Evolutionary conservation across 257 asterid genomes (phyloP).

Genomic region (Lithospermum erythrorhizon): DNA sequence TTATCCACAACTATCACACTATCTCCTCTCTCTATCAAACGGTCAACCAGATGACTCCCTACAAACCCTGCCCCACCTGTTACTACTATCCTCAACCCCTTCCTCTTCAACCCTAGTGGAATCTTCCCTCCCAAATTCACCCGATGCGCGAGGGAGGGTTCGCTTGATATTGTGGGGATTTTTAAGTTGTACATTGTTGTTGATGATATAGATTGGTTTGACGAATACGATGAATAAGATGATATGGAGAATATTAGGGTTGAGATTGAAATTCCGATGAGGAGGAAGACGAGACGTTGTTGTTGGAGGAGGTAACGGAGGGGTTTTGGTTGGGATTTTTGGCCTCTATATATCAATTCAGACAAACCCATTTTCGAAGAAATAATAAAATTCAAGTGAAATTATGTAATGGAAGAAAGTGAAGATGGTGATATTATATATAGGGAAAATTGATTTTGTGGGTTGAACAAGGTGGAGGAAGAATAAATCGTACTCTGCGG

Average conservation of each 20-base stretch:
- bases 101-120: neutral
- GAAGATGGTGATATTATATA: too few relatives aligned
- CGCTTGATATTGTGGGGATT: too few relatives aligned
- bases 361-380: neutral
- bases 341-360: neutral
- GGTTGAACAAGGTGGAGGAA: too few relatives aligned
- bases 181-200: too few relatives aligned
- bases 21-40: constrained; percentile 10
- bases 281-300: constrained; percentile 44
- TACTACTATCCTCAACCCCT: constrained; percentile 4
- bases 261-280: constrained; percentile 46
- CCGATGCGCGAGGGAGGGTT: too few relatives aligned
- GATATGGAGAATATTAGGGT: neutral
- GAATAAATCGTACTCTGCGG: neutral
- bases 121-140: neutral
- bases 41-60: constrained; percentile 7
- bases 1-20: constrained; percentile 14
- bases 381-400: too few relatives aligned
- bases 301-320: constrained; percentile 49
- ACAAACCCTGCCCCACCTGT: constrained; percentile 11
- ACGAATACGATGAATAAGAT: neutral
- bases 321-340: constrained; percentile 16
- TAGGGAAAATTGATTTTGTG: neutral
- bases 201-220: neutral
- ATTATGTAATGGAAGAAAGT: neutral